Evolutionary conservation across 73 alveolate genomes (phyloP).

Genomic region (Paramecium pentaurelia): DNA sequence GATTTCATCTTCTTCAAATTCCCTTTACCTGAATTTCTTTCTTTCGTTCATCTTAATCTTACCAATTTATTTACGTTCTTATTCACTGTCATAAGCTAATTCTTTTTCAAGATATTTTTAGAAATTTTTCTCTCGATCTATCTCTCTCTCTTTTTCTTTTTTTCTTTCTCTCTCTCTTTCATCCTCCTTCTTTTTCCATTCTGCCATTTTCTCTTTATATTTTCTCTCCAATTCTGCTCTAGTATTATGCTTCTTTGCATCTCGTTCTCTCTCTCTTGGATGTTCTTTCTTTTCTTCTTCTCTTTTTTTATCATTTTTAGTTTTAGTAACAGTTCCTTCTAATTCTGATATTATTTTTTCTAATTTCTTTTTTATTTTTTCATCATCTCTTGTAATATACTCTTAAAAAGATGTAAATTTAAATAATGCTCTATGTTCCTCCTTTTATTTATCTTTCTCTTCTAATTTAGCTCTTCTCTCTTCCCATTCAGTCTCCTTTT

Average conservation of each 20-base stretch:
- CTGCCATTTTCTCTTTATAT: conserved; percentile 10
- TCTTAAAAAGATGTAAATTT: conserved; percentile 24
- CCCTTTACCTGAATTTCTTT: conserved; percentile 40
- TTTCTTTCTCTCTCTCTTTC: conserved; percentile 43
- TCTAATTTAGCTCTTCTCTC: conserved; percentile 20
- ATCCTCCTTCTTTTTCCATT: conserved; percentile 37
- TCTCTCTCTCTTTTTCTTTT: conserved; percentile 35
- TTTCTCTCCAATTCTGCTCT: conserved; percentile 34
- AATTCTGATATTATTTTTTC: conserved; percentile 9
- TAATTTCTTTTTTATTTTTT: background rate
- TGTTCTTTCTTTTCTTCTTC: conserved; percentile 46
- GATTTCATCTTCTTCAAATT: conserved; percentile 48
- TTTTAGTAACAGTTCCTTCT: conserved; percentile 34
- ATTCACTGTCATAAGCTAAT: conserved; percentile 40
- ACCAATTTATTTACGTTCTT: conserved; percentile 45
- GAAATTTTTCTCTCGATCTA: conserved; percentile 21
- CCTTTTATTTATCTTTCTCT: background rate
- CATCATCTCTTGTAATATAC: conserved; percentile 33
- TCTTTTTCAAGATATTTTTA: conserved; percentile 12
- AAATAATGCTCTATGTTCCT: background rate
- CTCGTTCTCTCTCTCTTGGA: conserved; percentile 50
- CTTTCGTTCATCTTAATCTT: conserved; percentile 37
- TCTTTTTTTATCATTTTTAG: conserved; percentile 44
- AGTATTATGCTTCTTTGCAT: background rate
- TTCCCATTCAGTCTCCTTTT: conserved; percentile 35